Evolutionary conservation across 1,139 yeast species (phyloP).

Genomic region (Debaryomyces sp.): DNA sequence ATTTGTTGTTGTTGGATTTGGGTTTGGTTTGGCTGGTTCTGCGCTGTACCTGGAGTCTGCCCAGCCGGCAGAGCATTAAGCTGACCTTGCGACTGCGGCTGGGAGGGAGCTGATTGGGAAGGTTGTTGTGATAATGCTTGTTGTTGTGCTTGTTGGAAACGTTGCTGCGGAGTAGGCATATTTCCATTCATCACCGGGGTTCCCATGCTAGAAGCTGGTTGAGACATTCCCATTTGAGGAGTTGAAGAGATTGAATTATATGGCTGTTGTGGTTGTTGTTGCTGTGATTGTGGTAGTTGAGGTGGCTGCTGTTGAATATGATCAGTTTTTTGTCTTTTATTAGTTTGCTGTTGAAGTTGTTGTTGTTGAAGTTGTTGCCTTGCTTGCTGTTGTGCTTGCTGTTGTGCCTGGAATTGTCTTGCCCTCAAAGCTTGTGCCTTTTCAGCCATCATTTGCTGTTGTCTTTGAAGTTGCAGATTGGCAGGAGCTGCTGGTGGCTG

Average conservation of each 20-base stretch:
- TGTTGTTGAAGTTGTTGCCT: slow-evolving; percentile 24
- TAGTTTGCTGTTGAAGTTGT: slow-evolving; percentile 14
- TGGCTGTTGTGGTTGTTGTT: slow-evolving; percentile 16
- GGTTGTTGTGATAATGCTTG: slow-evolving; percentile 24
- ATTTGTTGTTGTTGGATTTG: slow-evolving; percentile 53
- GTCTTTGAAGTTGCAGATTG: slow-evolving; percentile 6
- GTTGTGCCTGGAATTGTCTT: slow-evolving; percentile 18
- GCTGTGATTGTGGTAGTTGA: slow-evolving; percentile 16
- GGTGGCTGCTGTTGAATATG: slow-evolving; percentile 11
- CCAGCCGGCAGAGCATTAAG: background rate
- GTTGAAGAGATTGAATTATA: slow-evolving; percentile 8
- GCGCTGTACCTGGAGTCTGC: slow-evolving; percentile 6
- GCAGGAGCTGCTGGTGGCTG: slow-evolving; percentile 9
- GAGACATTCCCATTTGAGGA: slow-evolving; percentile 13
- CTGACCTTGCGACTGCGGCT: slow-evolving; percentile 7
- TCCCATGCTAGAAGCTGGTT: slow-evolving; percentile 16
- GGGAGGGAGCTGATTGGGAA: slow-evolving; percentile 10
- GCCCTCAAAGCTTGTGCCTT: slow-evolving; percentile 21
- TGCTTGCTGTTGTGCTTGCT: slow-evolving; percentile 24
- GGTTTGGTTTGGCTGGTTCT: slow-evolving; percentile 24
- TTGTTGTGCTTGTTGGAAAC: slow-evolving; percentile 22
- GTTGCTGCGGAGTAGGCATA: slow-evolving; percentile 26
- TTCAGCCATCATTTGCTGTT: slow-evolving; percentile 11
- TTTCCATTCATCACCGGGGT: slow-evolving; percentile 19
- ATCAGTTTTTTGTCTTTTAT: slow-evolving; percentile 9